Percentiles rank a stretch among this genome's conserved stretches.
phyloP scores from a whole-genome alignment of 2,329 filamentous ascomycete genomes.

The Hysterium pulicare region DNA sequence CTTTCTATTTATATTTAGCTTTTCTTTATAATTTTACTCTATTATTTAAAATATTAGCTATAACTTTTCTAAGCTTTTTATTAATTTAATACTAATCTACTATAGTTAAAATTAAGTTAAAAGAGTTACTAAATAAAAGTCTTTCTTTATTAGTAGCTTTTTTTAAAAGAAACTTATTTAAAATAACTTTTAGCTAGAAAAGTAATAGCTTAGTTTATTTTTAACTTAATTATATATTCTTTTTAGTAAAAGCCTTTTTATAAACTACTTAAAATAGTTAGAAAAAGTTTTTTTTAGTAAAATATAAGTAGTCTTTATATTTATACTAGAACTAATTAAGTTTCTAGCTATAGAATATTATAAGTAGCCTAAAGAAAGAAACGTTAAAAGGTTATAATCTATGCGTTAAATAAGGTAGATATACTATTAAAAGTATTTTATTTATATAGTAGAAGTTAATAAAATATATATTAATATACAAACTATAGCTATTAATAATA shows the following conservation, averaged over 20 bases:
- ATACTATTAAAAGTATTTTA: slow-evolving; percentile 5
- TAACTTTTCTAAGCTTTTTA: too few species aligned
- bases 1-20: too few species aligned
- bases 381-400: slow-evolving; percentile 7
- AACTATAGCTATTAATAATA: slow-evolving; percentile 7
- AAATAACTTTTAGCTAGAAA: not conserved
- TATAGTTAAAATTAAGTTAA: too few species aligned
- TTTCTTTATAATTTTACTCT: too few species aligned
- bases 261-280: slow-evolving; percentile 1
- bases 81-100: too few species aligned
- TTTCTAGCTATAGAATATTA: not conserved
- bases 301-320: not conserved
- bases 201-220: not conserved
- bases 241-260: not conserved
- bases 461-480: slow-evolving; percentile 5
- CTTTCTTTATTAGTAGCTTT: not conserved
- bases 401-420: slow-evolving; percentile 7
- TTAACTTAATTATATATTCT: not conserved
- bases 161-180: not conserved
- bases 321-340: not conserved
- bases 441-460: slow-evolving; percentile 6
- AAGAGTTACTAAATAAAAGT: not conserved
- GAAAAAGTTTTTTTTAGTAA: slow-evolving; percentile 6
- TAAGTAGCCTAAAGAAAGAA: not conserved
- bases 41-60: too few species aligned